These are phyloP conservation scores for Aspergillus costaricaensis DNA, from an alignment of 2,329 filamentous ascomycete genomes.

Conservation along the genomic window DNA sequence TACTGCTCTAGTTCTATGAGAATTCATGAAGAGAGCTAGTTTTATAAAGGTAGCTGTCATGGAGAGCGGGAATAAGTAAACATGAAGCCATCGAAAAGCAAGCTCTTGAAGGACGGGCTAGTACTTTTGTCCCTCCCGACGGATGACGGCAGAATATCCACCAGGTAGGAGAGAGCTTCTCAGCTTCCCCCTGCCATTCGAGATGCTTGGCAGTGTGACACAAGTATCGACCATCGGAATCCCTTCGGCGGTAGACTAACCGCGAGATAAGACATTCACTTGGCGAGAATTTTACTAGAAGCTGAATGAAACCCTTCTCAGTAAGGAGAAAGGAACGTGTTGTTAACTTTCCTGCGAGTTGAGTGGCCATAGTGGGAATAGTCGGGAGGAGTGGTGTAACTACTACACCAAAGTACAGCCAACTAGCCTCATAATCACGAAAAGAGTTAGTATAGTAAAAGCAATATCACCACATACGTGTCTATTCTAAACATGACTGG, in stretches of 20 bases:
- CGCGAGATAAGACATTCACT: neutral
- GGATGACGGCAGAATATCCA: neutral
- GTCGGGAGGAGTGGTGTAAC: neutral
- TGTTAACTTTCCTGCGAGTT: neutral
- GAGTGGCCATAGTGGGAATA: neutral
- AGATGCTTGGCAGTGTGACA: constrained; percentile 4
- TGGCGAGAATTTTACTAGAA: neutral
- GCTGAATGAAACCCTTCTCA: neutral
- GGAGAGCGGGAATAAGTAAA: no score
- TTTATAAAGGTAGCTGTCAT: no score
- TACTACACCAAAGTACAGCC: neutral
- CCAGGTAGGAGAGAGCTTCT: neutral
- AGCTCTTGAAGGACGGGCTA: neutral
- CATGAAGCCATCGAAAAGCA: no score
- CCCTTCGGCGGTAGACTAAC: neutral
- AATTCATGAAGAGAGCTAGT: no score
- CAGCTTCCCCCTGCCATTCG: neutral
- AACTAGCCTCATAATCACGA: no score
- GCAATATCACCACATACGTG: no score
- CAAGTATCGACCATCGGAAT: neutral
- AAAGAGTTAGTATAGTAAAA: no score
- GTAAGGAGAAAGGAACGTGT: constrained; percentile 3
- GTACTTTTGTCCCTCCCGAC: neutral
- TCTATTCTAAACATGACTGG: no score
- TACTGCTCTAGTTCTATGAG: no score